phyloP scores from a whole-genome alignment of 768 basidiomycete genomes.

The Tricholoma matsutake region DNA sequence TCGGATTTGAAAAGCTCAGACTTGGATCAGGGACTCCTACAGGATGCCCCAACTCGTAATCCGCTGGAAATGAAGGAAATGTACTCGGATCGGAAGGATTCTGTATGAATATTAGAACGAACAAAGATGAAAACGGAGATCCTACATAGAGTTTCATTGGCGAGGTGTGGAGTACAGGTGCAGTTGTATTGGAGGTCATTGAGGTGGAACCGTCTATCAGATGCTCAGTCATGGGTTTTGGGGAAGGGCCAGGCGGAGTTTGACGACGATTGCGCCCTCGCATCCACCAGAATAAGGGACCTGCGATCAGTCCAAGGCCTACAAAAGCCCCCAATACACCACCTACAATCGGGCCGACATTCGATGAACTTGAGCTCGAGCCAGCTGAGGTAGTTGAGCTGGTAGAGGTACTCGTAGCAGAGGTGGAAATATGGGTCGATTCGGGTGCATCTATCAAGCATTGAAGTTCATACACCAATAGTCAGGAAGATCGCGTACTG shows the following conservation, averaged over 20 bases:
- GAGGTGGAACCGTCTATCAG: not conserved
- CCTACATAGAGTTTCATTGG: not conserved
- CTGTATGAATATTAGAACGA: not conserved
- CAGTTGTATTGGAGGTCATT: not conserved
- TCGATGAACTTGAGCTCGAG: constrained; percentile 11
- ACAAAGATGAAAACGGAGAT: not conserved
- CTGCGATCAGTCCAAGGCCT: constrained; percentile 16
- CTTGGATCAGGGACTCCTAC: not conserved
- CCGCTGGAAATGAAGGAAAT: not conserved
- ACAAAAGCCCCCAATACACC: constrained; percentile 24
- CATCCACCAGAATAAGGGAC: constrained; percentile 12
- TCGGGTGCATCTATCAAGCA: not conserved
- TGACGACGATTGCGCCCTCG: constrained; percentile 10
- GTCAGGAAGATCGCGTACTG: not conserved
- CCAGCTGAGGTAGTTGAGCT: not conserved
- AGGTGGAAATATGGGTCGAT: not conserved
- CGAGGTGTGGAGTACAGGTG: not conserved
- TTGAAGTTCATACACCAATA: not conserved
- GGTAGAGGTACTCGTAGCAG: not conserved
- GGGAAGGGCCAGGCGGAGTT: not conserved
- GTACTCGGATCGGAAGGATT: not conserved
- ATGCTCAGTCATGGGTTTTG: not conserved
- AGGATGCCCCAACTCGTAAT: not conserved
- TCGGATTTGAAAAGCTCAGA: not conserved
- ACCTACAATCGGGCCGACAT: constrained; percentile 24